Base-by-base conservation (phyloP, 768 basidiomycete genomes). In the Rhodotorula graminis region DNA sequence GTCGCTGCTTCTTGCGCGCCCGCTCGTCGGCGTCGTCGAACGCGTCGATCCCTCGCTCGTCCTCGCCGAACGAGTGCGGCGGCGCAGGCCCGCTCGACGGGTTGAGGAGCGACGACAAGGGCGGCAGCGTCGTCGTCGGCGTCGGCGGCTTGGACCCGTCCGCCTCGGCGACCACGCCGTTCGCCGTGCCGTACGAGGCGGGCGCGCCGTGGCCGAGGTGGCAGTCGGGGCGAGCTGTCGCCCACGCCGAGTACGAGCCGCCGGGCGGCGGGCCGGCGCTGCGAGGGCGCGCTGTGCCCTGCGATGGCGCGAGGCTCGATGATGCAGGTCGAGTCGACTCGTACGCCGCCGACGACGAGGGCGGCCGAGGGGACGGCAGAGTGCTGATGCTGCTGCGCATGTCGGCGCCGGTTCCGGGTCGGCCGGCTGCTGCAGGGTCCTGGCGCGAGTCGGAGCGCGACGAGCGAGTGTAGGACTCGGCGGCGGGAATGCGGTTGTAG, bases 401-500 rank as follows among this genome's bases (percentile, higher is more conserved):
- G 44, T 46, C 44, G 44, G 44, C 44, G 44, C 14, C 12, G 12
- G 44, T 46, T 14, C 14, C 44, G 44, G 44, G 44, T 46, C 44
- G 44, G 18, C 44, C 37, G 44, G 44, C 14, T 2, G 65, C 57
- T 2, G 15, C 0, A 49, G 8, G 21, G 44, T 37, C 42, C 16
- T 16, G 47, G 44, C 46, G 29, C 8, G 64, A 55, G 29, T 64
- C 71, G 27, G 61, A 57, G 9, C 71, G 71, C 3, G 71, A 67
- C 5, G 64, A 23, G n/a, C 71, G 65, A 3, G 71, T 49, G 44
- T 72, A 72, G 3, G 71, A 72, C 46, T 72, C 71, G 58, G 33
- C 71, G 18, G 66, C 52, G 19, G 71, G 66, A 1, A 72, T 63
- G 37, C 66, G 65, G 44, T 72, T 72, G 71, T 67, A 68, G 31